phyloP scores from a whole-genome alignment of 345 rosid species.

The Brassica nigra region DNA sequence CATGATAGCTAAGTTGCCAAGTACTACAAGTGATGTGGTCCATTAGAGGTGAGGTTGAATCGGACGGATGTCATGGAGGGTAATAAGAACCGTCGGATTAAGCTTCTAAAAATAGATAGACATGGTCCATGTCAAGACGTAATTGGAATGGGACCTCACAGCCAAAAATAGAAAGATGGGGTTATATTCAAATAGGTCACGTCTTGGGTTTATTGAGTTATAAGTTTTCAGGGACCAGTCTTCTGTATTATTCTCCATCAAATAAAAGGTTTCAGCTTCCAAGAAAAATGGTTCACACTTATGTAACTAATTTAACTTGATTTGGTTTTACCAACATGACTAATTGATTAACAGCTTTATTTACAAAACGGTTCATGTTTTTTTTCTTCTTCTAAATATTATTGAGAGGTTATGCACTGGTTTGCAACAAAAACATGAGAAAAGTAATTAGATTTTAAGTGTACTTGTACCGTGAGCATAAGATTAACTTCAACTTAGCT shows the following conservation, averaged over 20 bases:
- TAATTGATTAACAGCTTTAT: too few relatives aligned
- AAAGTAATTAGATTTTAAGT: too few relatives aligned
- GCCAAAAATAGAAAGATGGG: constrained; percentile 36
- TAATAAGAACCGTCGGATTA: constrained; percentile 30
- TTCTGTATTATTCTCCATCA: not conserved
- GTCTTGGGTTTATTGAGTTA: constrained; percentile 23
- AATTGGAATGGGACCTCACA: constrained; percentile 34
- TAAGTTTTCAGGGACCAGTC: constrained; percentile 29
- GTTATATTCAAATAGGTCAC: constrained; percentile 37
- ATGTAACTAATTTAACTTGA: too few relatives aligned
- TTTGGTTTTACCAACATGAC: too few relatives aligned
- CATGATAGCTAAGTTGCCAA: constrained; percentile 39
- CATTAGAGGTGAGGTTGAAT: constrained; percentile 13
- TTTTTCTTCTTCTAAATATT: too few relatives aligned
- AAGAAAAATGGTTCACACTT: too few relatives aligned
- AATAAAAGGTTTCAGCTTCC: too few relatives aligned
- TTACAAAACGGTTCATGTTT: too few relatives aligned
- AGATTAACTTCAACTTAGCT: too few relatives aligned
- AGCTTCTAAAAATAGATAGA: constrained; percentile 22
- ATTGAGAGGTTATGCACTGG: too few relatives aligned
- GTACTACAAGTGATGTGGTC: constrained; percentile 33
- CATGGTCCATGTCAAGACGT: constrained; percentile 39
- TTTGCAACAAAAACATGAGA: too few relatives aligned
- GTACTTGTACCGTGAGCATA: too few relatives aligned
- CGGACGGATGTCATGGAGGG: constrained; percentile 29